phyloP scores from a whole-genome alignment of 495 filamentous ascomycete species.

The Xylaria flabelliformis region DNA sequence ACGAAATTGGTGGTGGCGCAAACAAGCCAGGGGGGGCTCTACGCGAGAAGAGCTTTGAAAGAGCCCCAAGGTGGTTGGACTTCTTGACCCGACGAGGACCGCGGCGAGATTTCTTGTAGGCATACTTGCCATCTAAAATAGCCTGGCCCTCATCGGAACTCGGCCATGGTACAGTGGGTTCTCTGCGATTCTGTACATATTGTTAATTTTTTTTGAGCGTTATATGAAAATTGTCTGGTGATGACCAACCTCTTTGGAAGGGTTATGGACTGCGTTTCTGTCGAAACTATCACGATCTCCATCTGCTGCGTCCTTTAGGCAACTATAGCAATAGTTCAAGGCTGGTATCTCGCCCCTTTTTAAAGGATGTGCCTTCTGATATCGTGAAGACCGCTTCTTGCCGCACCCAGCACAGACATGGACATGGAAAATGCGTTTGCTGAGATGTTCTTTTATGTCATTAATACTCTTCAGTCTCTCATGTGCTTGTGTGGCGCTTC shows the following conservation, averaged over 20 bases:
- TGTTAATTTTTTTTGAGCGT: conserved; percentile 19
- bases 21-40: not conserved
- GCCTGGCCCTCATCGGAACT: conserved; percentile 7
- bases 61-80: not conserved
- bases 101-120: conserved; percentile 7
- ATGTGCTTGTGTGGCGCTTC: conserved; percentile 9
- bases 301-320: conserved; percentile 25
- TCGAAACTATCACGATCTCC: conserved; percentile 9
- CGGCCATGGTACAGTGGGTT: not conserved
- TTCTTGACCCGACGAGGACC: conserved; percentile 10
- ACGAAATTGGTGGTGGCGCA: not conserved
- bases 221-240: not conserved
- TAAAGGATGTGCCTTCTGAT: conserved; percentile 32
- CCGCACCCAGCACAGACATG: conserved; percentile 38
- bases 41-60: conserved; percentile 13
- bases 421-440: conserved; percentile 31
- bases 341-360: conserved; percentile 36
- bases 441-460: conserved; percentile 12
- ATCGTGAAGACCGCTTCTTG: conserved; percentile 30
- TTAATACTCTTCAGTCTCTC: not conserved
- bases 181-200: conserved; percentile 16
- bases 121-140: not conserved
- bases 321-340: conserved; percentile 32
- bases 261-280: not conserved
- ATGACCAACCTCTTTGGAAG: conserved; percentile 18